phyloP scores from a whole-genome alignment of 1,284 basidiomycete species.

The Porphyrellus sp. region DNA sequence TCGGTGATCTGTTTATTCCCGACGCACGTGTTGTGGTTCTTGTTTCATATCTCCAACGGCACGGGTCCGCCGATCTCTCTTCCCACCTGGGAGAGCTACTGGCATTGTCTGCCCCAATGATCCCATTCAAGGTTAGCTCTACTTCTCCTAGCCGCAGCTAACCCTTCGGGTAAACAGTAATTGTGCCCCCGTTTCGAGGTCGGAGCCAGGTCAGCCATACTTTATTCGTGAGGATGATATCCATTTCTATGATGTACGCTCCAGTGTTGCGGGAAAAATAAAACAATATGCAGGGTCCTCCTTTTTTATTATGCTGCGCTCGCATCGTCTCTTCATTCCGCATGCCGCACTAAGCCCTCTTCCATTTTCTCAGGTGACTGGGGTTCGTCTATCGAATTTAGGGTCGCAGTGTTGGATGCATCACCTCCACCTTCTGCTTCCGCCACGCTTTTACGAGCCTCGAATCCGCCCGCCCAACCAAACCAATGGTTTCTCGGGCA shows the following conservation, averaged over 20 bases:
- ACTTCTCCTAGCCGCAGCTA: neutral
- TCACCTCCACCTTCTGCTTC: conserved; percentile 1
- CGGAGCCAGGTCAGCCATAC: neutral
- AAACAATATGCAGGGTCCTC: neutral
- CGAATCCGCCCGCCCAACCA: conserved; percentile 52
- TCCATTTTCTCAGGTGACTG: conserved; percentile 8
- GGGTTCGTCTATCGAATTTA: neutral
- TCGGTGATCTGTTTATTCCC: neutral
- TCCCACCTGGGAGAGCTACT: neutral
- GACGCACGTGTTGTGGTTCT: neutral
- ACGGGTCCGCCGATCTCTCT: neutral
- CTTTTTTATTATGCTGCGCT: conserved; percentile 2
- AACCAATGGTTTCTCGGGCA: conserved; percentile 51
- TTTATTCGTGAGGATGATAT: neutral
- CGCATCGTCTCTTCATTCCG: neutral
- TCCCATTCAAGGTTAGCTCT: neutral
- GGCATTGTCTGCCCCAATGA: neutral
- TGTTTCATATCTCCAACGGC: neutral
- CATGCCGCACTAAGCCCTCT: neutral
- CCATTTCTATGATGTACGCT: neutral
- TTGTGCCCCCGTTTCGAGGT: neutral
- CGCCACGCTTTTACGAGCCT: conserved; percentile 35
- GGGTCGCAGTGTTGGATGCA: neutral
- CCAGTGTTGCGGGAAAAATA: neutral
- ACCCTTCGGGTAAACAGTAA: neutral